Percentiles rank a stretch among this genome's conserved stretches.
Evolutionary conservation across 352 stramenopile genomes (phyloP).

Genomic region (Pythium rhizo-oryzae): DNA sequence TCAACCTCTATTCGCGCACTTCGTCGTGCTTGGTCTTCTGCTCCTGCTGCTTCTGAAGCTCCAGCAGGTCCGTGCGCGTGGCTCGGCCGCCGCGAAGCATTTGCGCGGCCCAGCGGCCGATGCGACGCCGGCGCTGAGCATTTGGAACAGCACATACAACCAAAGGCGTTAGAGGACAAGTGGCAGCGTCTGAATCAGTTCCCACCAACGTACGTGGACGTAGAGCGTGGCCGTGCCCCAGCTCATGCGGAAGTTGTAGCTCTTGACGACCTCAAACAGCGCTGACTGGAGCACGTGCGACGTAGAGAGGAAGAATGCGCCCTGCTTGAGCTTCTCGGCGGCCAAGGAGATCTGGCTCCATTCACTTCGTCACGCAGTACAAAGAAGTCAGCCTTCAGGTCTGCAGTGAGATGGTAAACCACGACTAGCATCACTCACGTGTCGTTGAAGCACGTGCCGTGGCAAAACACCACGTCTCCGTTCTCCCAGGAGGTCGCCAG

Average conservation of each 20-base stretch:
- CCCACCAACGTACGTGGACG: slow-evolving; percentile 80
- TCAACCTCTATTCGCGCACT: slow-evolving; percentile 8
- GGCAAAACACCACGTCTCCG: slow-evolving; percentile 82
- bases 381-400: background rate
- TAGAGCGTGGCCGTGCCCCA: slow-evolving; percentile 83
- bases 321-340: slow-evolving; percentile 85
- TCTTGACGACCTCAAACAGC: slow-evolving; percentile 85
- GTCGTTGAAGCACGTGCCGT: slow-evolving; percentile 86
- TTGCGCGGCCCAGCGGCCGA: slow-evolving; percentile 83
- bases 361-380: slow-evolving; percentile 40
- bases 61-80: slow-evolving; percentile 71
- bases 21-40: slow-evolving; percentile 28
- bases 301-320: slow-evolving; percentile 85
- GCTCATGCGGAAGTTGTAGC: slow-evolving; percentile 76
- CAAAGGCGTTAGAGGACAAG: background rate
- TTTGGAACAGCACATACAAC: background rate
- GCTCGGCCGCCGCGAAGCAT: slow-evolving; percentile 82
- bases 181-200: too few relatives aligned
- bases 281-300: slow-evolving; percentile 77
- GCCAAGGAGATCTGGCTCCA: slow-evolving; percentile 79
- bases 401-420: background rate
- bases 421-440: slow-evolving; percentile 40
- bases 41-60: slow-evolving; percentile 41
- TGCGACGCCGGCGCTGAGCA: slow-evolving; percentile 68
- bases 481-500: slow-evolving; percentile 69